Percentiles rank a stretch among this genome's conserved stretches.
Conservation (phyloP, 768 basidiomycete genomes). For the Grammothele lineata region DNA sequence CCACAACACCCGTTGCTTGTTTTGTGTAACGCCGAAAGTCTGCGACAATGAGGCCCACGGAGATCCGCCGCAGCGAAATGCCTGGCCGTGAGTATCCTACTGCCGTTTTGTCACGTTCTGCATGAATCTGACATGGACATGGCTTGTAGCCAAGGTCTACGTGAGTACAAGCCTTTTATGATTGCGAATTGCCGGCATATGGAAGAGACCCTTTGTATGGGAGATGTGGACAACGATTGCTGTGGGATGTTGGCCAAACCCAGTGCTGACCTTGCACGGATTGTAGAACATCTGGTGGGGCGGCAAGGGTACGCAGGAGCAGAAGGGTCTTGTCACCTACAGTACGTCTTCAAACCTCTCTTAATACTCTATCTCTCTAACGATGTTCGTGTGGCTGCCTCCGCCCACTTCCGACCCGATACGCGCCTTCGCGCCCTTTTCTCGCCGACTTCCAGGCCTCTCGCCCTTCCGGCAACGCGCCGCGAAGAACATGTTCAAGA, state of each 20-base stretch:
- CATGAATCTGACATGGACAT: not conserved
- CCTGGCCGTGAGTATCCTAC: slow-evolving; percentile 69
- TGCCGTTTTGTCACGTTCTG: not conserved
- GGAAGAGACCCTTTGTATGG: no score
- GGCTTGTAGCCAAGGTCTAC: slow-evolving; percentile 69
- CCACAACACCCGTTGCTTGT: not conserved
- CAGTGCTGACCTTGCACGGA: not conserved
- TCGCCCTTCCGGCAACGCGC: slow-evolving; percentile 82
- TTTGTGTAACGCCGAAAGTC: slow-evolving; percentile 6
- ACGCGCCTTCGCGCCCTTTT: not conserved
- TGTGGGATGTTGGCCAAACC: no score
- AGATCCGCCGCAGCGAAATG: slow-evolving; percentile 67
- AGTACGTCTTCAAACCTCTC: slow-evolving; percentile 46
- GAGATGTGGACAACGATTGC: no score
- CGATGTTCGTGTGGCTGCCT: no score
- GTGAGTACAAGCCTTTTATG: slow-evolving; percentile 44
- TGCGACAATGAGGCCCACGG: slow-evolving; percentile 58
- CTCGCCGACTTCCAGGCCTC: slow-evolving; percentile 54
- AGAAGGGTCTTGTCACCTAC: slow-evolving; percentile 77
- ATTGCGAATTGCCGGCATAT: no score
- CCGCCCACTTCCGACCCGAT: no score
- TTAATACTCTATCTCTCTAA: not conserved
- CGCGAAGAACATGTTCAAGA: slow-evolving; percentile 62
- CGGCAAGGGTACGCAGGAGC: slow-evolving; percentile 59
- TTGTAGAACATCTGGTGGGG: slow-evolving; percentile 89